Evolutionary conservation across 306 rosid genomes (phyloP).

Genomic region (Cucurbita moschata): DNA sequence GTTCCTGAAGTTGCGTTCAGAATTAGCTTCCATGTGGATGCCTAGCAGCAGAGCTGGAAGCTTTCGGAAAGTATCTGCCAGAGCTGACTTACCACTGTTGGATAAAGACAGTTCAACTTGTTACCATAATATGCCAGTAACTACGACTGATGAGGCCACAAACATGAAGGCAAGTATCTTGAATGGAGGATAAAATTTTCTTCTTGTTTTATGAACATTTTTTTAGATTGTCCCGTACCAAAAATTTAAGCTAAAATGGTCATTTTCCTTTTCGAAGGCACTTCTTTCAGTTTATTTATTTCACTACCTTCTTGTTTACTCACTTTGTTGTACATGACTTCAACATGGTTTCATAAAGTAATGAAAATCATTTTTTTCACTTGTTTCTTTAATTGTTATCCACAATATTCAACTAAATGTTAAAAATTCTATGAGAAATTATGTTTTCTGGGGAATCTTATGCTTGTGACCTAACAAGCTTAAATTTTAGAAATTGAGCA

Average conservation of each 20-base stretch:
- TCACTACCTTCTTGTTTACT: not conserved
- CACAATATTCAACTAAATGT: not conserved
- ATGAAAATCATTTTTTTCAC: not conserved
- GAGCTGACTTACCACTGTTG: constrained; percentile 26
- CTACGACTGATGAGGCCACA: constrained; percentile 43
- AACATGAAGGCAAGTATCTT: constrained; percentile 50
- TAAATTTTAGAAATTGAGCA: not conserved
- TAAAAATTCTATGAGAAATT: not conserved
- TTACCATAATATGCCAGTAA: constrained; percentile 23
- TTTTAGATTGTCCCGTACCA: not conserved
- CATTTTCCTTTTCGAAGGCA: not conserved
- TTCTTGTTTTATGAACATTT: not conserved
- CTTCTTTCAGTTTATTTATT: not conserved
- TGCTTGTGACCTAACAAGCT: not conserved
- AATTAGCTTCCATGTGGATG: constrained; percentile 89
- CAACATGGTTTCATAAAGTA: not conserved
- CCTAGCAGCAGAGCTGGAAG: constrained; percentile 44
- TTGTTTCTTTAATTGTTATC: not conserved
- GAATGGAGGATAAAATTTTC: not conserved
- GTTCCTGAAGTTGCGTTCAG: constrained; percentile 70
- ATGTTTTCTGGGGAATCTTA: not conserved
- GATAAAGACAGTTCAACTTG: constrained; percentile 25
- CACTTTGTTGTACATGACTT: not conserved
- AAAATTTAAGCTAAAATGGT: not conserved
- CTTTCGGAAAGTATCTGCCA: constrained; percentile 31